Conservation (phyloP, 139 green algal genomes). For the Zygnema circumcarinatum region DNA sequence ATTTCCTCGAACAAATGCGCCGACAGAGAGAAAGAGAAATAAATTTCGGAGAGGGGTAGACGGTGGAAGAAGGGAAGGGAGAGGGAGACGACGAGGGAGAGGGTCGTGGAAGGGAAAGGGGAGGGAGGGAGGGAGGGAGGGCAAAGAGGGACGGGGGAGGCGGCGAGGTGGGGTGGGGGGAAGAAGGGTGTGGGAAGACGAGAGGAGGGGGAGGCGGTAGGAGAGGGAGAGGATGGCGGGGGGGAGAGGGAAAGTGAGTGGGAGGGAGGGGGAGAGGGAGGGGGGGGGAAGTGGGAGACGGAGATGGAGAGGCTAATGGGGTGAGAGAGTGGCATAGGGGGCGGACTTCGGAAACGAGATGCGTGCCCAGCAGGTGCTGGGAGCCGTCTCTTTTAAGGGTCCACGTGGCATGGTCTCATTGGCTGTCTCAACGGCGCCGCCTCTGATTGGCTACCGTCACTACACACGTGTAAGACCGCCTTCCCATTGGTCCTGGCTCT, state of each 20-base stretch:
- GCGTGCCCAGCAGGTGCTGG: background rate
- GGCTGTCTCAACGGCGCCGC: too few relatives aligned
- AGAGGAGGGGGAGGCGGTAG: background rate
- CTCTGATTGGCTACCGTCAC: too few relatives aligned
- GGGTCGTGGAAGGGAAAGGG: background rate
- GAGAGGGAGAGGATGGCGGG: background rate
- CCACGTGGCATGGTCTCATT: background rate
- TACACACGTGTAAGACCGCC: background rate
- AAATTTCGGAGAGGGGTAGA: conserved; percentile 1
- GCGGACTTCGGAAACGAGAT: background rate
- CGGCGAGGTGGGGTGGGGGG: background rate
- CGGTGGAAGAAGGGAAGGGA: background rate
- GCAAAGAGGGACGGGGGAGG: background rate
- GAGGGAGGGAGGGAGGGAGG: background rate
- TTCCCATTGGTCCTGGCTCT: too few relatives aligned
- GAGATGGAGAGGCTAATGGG: background rate
- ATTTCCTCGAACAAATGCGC: too few relatives aligned
- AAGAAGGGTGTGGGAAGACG: background rate
- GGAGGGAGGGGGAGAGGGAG: conserved; percentile 14
- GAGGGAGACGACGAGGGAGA: background rate
- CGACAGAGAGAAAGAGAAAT: conserved; percentile 18
- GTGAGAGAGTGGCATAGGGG: background rate
- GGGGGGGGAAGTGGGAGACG: conserved; percentile 1
- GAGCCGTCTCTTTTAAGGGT: background rate
- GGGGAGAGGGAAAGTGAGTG: background rate